A percentile compares a stretch with the other conserved stretches of the same genome.
phyloP scores from a whole-genome alignment of 73 alveolate genomes.

The Paramecium biaurelia region DNA sequence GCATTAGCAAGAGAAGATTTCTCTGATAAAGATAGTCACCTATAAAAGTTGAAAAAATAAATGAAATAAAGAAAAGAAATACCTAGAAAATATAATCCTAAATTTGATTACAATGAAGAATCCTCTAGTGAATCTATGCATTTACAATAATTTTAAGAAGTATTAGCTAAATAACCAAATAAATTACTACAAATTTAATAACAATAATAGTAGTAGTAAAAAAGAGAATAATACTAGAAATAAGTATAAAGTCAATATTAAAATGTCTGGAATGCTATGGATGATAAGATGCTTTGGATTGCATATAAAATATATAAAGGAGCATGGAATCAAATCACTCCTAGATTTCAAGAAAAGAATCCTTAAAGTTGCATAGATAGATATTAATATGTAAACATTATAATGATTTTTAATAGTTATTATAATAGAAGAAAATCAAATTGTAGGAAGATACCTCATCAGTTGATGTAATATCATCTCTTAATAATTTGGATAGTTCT shows the following conservation, averaged over 20 bases:
- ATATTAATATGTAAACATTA: background rate
- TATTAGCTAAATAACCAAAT: background rate
- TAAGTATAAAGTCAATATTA: background rate
- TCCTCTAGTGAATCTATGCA: background rate
- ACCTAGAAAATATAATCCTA: background rate
- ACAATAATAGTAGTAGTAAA: background rate
- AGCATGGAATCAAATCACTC: constrained; percentile 12
- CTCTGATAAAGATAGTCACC: background rate
- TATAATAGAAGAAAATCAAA: background rate
- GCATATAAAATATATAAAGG: background rate
- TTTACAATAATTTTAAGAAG: background rate
- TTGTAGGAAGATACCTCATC: background rate
- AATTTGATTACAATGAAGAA: background rate
- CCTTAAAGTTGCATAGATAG: background rate
- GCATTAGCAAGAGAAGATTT: background rate
- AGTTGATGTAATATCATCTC: background rate
- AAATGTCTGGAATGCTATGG: constrained; percentile 19
- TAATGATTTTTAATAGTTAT: background rate
- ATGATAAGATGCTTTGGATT: background rate
- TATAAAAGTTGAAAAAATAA: background rate
- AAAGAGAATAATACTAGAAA: background rate
- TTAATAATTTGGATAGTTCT: background rate
- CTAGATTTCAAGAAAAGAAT: background rate
- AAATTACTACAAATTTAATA: background rate
- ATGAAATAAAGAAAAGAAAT: background rate